Percentiles rank a stretch among this genome's conserved stretches.
Conservation (phyloP, 768 basidiomycete species). For the Russula foetens region DNA sequence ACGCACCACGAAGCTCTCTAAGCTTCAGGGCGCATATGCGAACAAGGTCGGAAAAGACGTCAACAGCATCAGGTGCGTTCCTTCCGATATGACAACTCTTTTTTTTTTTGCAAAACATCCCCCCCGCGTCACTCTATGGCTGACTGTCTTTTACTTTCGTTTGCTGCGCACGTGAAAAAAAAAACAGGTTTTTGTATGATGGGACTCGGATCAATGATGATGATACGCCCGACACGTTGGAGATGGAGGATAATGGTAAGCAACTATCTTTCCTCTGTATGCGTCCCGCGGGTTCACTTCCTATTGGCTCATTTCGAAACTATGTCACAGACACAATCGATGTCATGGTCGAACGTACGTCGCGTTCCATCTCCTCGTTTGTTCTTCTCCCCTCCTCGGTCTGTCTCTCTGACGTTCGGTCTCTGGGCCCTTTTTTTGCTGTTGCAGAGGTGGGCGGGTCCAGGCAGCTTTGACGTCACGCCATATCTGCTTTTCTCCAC, state of each 20-base stretch:
- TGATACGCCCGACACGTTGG: constrained; percentile 76
- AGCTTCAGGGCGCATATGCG: constrained; percentile 89
- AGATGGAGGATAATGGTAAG: constrained; percentile 86
- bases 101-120: no score
- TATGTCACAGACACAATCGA: constrained; percentile 71
- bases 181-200: constrained; percentile 80
- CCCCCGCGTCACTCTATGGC: background rate
- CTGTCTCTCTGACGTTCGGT: background rate
- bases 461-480: constrained; percentile 24
- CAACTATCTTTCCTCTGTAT: background rate
- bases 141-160: background rate
- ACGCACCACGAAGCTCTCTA: constrained; percentile 83
- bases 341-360: constrained; percentile 93
- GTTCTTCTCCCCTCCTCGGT: background rate
- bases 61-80: constrained; percentile 68
- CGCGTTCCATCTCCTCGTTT: constrained; percentile 3
- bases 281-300: background rate
- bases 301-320: background rate
- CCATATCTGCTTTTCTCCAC: constrained; percentile 14
- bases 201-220: constrained; percentile 80
- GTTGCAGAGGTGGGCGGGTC: constrained; percentile 65
- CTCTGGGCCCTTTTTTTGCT: background rate
- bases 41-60: constrained; percentile 90
- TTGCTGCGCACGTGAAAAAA: background rate
- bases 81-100: background rate